phyloP scores from a whole-genome alignment of 805 yeast genomes.

The Candida oleophila region DNA sequence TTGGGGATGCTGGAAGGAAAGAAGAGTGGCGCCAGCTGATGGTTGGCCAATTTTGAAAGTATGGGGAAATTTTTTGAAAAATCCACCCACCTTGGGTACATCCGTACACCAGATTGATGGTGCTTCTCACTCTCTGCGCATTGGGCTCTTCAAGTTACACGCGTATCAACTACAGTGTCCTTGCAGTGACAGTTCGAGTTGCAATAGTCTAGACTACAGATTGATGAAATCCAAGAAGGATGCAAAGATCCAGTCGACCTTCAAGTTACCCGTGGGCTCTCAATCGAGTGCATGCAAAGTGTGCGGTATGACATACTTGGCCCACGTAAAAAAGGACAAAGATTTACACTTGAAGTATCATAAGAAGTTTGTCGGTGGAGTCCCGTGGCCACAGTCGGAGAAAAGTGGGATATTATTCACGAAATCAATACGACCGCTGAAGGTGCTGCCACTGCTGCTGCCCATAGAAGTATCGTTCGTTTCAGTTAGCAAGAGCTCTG shows the following conservation, averaged over 20 bases:
- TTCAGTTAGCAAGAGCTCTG: slow-evolving; percentile 20
- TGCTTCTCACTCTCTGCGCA: no score
- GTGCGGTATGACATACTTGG: slow-evolving; percentile 56
- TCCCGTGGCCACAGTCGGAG: slow-evolving; percentile 40
- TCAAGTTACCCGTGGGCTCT: slow-evolving; percentile 11
- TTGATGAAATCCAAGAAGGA: slow-evolving; percentile 1
- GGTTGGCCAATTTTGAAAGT: not conserved
- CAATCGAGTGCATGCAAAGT: slow-evolving; percentile 36
- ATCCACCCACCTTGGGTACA: no score
- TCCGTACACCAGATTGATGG: no score
- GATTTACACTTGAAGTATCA: slow-evolving; percentile 55
- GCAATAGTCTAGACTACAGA: not conserved
- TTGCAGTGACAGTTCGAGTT: no score
- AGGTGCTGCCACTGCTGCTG: not conserved
- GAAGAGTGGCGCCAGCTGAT: not conserved
- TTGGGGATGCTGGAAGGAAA: slow-evolving; percentile 12
- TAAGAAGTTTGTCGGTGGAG: slow-evolving; percentile 45
- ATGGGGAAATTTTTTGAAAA: no score
- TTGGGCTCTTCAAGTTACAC: no score
- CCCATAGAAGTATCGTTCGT: not conserved
- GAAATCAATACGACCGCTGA: not conserved
- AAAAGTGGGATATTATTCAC: slow-evolving; percentile 3
- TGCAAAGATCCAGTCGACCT: slow-evolving; percentile 16
- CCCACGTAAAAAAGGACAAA: slow-evolving; percentile 41
- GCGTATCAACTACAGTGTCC: no score